Evolutionary conservation across 2,329 filamentous ascomycete genomes (phyloP).

Genomic region (Ceratocystis destructans): DNA sequence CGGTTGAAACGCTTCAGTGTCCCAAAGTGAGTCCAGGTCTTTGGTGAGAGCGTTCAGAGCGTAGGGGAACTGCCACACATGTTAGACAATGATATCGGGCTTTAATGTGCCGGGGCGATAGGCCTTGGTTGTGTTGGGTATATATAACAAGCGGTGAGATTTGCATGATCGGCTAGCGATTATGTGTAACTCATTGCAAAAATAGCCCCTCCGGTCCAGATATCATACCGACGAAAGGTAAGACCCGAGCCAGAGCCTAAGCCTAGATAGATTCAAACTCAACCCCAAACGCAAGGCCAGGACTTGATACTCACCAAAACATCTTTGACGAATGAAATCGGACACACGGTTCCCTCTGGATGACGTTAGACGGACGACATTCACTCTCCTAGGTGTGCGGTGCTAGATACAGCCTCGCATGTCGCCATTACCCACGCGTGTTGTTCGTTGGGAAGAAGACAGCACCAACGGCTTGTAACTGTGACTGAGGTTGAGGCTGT

Average conservation of each 20-base stretch:
- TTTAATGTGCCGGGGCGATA: neutral
- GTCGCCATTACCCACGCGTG: too few species aligned
- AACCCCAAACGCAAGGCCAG: neutral
- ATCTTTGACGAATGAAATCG: constrained; percentile 74
- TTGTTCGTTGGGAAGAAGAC: too few species aligned
- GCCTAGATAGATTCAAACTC: neutral
- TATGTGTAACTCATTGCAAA: neutral
- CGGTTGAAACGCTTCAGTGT: constrained; percentile 45
- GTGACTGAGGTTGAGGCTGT: neutral
- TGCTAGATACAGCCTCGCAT: too few species aligned
- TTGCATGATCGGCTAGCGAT: neutral
- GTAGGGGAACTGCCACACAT: constrained; percentile 57
- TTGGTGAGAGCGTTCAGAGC: constrained; percentile 52
- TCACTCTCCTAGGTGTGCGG: constrained; percentile 1
- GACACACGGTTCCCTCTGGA: constrained; percentile 67
- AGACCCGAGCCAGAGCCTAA: neutral
- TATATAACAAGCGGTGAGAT: neutral
- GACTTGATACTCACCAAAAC: constrained; percentile 50
- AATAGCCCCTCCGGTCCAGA: neutral
- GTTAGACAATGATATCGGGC: neutral
- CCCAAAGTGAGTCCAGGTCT: constrained; percentile 54
- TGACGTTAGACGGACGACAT: neutral
- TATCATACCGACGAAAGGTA: neutral
- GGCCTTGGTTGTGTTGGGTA: neutral
- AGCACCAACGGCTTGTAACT: neutral